Evolutionary conservation across 1,139 yeast genomes (phyloP), one percentile per base, ranked within the genome.

Genomic region (Lodderomyces elongisporus): DNA sequence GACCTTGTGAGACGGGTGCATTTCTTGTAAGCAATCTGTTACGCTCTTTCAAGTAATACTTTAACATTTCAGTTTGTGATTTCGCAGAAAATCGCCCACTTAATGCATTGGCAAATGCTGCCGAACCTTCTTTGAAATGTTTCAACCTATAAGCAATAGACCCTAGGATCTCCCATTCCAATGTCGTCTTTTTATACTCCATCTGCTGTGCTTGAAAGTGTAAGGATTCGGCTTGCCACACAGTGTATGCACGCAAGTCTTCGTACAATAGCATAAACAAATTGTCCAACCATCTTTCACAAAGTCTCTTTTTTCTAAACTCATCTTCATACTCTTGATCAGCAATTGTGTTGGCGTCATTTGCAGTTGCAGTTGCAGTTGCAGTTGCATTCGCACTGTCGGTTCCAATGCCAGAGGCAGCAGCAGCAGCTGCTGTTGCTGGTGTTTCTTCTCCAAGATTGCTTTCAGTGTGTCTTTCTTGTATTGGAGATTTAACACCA

Each of bases 131-230:
- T 39, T 79, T 80, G 52, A 63, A 77, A 52, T 87, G 88, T 51
- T 82, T 81, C 28, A 89, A 75, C 41, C 96, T 73, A 48, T 74
- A 73, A 4, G 95, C 88, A 28, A 87, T 77, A 37, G 77, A 69
- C 0, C 97, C 98, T 41, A 89, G 73, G 28, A 89, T 70, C 56
- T 89, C 96, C 97, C 97, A 91, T 58, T 91, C 98, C 37, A 85
- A 64, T 0, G 95, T 84, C 35, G 87, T 77, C 58, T 85, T 89
- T 49, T 77, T 78, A 46, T 82, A 74, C 29, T 79, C 82, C 58
- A 77, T 70, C 55, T 84, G 85, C 48, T 80, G 85, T 14, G 85
- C 79, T 49, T 74, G 75, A 52, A 78, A 74, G 46, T 69, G 74
- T 39, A 69, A 67, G 31, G 54, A 65, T 54, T 91, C 97, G 2